Evolutionary conservation across 1,139 yeast genomes (phyloP).

Genomic region (Waltiozyma sp.): DNA sequence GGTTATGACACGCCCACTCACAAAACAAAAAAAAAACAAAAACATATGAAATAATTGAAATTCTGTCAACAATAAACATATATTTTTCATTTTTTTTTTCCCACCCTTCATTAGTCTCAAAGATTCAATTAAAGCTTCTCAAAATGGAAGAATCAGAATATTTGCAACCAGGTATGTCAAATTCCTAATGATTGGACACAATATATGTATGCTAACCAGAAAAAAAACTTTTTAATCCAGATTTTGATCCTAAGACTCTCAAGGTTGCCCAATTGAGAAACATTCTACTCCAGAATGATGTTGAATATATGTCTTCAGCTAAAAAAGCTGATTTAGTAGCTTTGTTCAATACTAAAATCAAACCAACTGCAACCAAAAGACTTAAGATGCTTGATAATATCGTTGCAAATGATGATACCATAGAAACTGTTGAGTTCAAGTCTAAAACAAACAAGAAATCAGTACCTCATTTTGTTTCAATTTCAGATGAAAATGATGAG

Average conservation of each 20-base stretch:
- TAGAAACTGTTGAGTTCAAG: conserved; percentile 17
- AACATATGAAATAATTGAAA: too few species aligned
- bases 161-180: conserved; percentile 17
- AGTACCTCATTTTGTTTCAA: background rate
- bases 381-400: conserved; percentile 10
- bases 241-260: conserved; percentile 50
- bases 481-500: background rate
- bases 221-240: conserved; percentile 25
- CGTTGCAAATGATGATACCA: conserved; percentile 21
- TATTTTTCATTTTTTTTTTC: too few species aligned
- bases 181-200: background rate
- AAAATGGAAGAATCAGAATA: conserved; percentile 15
- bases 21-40: too few species aligned
- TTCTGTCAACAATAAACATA: too few species aligned
- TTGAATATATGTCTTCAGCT: conserved; percentile 44
- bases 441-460: conserved; percentile 1
- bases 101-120: background rate
- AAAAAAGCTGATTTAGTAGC: conserved; percentile 50
- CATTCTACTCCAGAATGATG: conserved; percentile 42
- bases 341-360: conserved; percentile 40
- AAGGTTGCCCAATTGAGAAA: conserved; percentile 57
- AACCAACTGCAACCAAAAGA: conserved; percentile 12
- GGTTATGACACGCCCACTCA: too few species aligned
- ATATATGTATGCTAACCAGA: background rate
- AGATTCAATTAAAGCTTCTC: background rate